These are phyloP conservation scores for Ophiostoma sp. DNA, from an alignment of 2,329 filamentous ascomycete genomes.

Conservation along the genomic window DNA sequence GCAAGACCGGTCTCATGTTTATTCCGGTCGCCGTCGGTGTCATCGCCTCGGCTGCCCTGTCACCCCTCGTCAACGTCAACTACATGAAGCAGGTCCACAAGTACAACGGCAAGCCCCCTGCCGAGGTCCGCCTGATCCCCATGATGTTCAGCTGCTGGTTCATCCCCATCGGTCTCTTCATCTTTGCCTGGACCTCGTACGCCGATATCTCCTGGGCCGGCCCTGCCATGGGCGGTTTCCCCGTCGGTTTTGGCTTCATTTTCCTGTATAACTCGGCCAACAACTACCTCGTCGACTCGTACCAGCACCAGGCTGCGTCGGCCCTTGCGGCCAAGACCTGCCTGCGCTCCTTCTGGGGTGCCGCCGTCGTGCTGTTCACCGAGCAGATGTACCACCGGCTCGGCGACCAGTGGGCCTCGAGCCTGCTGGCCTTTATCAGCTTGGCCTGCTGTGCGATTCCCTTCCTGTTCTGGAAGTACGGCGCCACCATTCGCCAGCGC, in stretches of 20 bases:
- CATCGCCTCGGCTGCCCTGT: constrained; percentile 57
- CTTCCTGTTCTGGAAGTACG: constrained; percentile 73
- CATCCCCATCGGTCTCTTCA: constrained; percentile 53
- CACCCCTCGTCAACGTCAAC: constrained; percentile 73
- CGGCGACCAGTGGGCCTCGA: constrained; percentile 69
- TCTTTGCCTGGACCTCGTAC: constrained; percentile 57
- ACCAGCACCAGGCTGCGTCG: constrained; percentile 69
- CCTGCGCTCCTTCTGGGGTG: constrained; percentile 74
- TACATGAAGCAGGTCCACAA: constrained; percentile 61
- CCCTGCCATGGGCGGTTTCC: constrained; percentile 63
- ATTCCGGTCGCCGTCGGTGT: constrained; percentile 74
- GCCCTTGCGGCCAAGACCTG: constrained; percentile 78
- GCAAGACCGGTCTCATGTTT: constrained; percentile 78
- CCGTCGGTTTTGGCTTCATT: constrained; percentile 75
- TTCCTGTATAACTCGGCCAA: constrained; percentile 77
- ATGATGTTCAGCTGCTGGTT: constrained; percentile 77
- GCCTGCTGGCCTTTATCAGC: constrained; percentile 65
- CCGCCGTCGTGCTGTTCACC: constrained; percentile 70
- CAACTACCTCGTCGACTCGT: constrained; percentile 63
- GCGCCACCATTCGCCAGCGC: constrained; percentile 54
- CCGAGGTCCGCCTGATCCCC: constrained; percentile 71
- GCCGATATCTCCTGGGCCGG: constrained; percentile 61
- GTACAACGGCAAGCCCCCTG: constrained; percentile 66
- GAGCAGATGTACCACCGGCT: constrained; percentile 71
- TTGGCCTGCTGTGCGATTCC: constrained; percentile 77